phyloP scores from a whole-genome alignment of 352 stramenopile species.

The Pythium apleroticum region DNA sequence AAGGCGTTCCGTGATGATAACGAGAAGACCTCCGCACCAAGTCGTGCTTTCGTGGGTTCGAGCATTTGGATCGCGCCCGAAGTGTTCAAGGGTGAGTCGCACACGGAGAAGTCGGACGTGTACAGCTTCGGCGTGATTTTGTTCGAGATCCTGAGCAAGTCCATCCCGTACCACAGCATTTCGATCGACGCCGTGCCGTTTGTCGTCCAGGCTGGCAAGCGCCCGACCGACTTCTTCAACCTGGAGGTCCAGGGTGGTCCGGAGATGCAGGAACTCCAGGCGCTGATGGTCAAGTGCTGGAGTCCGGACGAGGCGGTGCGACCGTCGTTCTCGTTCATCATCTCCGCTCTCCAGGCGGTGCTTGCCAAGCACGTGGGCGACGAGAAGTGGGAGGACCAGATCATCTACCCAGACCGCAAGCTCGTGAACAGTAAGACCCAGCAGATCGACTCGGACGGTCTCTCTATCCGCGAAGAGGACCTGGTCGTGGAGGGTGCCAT shows the following conservation, averaged over 20 bases:
- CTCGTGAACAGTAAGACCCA: constrained; percentile 53
- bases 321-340: constrained; percentile 83
- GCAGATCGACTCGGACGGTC: constrained; percentile 53
- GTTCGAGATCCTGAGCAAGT: constrained; percentile 66
- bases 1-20: constrained; percentile 73
- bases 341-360: constrained; percentile 69
- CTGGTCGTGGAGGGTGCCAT: constrained; percentile 70
- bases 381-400: constrained; percentile 83
- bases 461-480: constrained; percentile 81
- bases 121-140: constrained; percentile 87
- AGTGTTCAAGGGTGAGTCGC: constrained; percentile 84
- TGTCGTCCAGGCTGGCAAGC: constrained; percentile 76
- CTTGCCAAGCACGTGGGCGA: constrained; percentile 67
- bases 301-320: constrained; percentile 61
- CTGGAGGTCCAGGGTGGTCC: constrained; percentile 47
- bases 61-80: constrained; percentile 91
- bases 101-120: constrained; percentile 89
- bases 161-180: constrained; percentile 75
- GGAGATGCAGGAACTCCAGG: constrained; percentile 65
- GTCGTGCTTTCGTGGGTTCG: constrained; percentile 75
- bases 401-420: constrained; percentile 81
- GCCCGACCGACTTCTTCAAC: constrained; percentile 70
- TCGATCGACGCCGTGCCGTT: constrained; percentile 81
- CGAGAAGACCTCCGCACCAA: constrained; percentile 35
- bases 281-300: constrained; percentile 82